Base-by-base conservation (phyloP, 75 land plant species). In the Sequoia sempervirens region DNA sequence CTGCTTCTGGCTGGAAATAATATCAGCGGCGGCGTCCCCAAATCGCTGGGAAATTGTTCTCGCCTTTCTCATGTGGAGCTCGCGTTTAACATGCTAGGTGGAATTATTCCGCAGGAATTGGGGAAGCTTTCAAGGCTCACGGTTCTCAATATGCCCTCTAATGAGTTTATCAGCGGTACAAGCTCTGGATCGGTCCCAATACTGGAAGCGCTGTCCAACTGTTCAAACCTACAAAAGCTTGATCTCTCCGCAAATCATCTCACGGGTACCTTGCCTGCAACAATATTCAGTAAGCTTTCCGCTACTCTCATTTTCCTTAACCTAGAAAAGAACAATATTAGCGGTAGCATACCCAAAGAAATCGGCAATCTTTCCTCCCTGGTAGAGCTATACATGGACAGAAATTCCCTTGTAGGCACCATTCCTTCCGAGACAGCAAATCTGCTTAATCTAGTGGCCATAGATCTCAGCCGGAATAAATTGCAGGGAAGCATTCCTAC, bases 401-500 rank as follows among this genome's bases (percentile, higher is more conserved):
- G 75, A 43, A 92, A 91, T 89, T 84, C 81, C 30, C 91, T 92
- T 41, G 79, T 84, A 26, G 97, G 95, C 37, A 76, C 17, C 7
- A 82, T 97, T 82, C 97, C 99, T 53, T 28, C 43, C 0, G 86
- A 86, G 9, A 80, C 94, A 6, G 89, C 86, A 6, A 83, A 83
- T 3, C 89, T 96, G 15, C 84, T 88, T 28, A 79, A 43, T 38
- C 91, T 96, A 30, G 90, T 85, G 72, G 87, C 82, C 13, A 93
- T 96, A 0, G 79, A 76, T 34, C 81, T 96, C 70, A 41, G 50
- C 36, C 37, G 66, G 36, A 96, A 96, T 64, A 45, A 75, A 5
- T 83, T 96, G 13, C 82, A 87, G 41, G 96, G 99, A 37, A n/a
- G 76, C 23, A 87, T 97, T 47, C 96, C 97, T 7, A 81, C 76